Evolutionary conservation across 108 stramenopile genomes (phyloP).

Genomic region (Cylindrotheca closterium): DNA sequence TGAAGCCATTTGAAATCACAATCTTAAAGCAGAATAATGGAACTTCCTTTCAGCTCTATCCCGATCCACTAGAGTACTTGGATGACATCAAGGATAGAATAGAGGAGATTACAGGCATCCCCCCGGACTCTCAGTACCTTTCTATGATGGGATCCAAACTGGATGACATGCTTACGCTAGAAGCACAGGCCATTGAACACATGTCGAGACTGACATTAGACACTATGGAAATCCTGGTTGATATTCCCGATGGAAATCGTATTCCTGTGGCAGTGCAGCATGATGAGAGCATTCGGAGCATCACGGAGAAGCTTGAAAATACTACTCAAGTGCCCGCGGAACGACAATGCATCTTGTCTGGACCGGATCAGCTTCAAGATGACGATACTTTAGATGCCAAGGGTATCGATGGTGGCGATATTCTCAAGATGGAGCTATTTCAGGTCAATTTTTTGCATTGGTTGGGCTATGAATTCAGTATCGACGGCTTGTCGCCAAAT

Average conservation of each 20-base stretch:
- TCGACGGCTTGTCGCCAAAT: background rate
- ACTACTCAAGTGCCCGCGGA: slow-evolving; percentile 7
- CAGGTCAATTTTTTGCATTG: slow-evolving; percentile 11
- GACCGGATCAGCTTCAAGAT: slow-evolving; percentile 20
- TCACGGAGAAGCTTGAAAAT: slow-evolving; percentile 15
- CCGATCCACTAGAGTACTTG: slow-evolving; percentile 10
- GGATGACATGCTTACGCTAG: slow-evolving; percentile 6
- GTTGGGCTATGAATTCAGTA: slow-evolving; percentile 11
- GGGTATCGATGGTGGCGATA: slow-evolving; percentile 18
- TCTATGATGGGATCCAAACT: slow-evolving; percentile 9
- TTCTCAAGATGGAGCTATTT: slow-evolving; percentile 17
- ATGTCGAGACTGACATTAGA: slow-evolving; percentile 10
- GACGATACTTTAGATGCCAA: slow-evolving; percentile 10
- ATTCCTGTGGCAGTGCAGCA: slow-evolving; percentile 12
- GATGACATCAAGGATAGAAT: slow-evolving; percentile 21
- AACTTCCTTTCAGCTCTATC: background rate
- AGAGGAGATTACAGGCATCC: slow-evolving; percentile 1
- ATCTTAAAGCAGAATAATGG: slow-evolving; percentile 23
- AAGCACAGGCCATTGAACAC: slow-evolving; percentile 21
- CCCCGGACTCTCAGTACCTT: slow-evolving; percentile 12
- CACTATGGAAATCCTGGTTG: slow-evolving; percentile 12
- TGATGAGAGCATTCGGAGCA: slow-evolving; percentile 7
- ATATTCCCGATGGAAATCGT: slow-evolving; percentile 6
- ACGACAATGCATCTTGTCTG: slow-evolving; percentile 27
- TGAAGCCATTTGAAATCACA: slow-evolving; percentile 10